A percentile compares a stretch with the other conserved stretches of the same genome.
phyloP scores from a whole-genome alignment of 352 stramenopile species.

The Phytophthora cajani region DNA sequence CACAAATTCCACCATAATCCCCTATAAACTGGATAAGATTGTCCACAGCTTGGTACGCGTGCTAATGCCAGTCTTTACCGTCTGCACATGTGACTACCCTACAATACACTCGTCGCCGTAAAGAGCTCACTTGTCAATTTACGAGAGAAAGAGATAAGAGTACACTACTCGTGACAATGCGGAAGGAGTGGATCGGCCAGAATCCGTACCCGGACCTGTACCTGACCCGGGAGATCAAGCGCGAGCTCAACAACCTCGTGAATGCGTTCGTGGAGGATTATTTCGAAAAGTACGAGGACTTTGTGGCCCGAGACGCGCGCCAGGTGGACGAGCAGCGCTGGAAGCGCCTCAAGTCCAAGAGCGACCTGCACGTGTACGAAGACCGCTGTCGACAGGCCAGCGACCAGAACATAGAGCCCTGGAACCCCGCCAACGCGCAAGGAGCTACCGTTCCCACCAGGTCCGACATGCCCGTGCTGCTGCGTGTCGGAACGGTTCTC shows the following conservation, averaged over 20 bases:
- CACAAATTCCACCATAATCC: background rate
- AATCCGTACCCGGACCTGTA: constrained; percentile 42
- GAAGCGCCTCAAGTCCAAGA: constrained; percentile 49
- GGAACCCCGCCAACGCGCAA: background rate
- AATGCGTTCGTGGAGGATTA: constrained; percentile 39
- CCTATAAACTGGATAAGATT: background rate
- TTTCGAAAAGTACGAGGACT: constrained; percentile 52
- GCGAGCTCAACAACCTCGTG: constrained; percentile 41
- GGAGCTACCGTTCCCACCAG: background rate
- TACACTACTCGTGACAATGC: constrained; percentile 11
- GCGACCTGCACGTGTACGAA: constrained; percentile 51
- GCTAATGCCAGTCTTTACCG: background rate
- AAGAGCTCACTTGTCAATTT: background rate
- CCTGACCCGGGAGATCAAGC: constrained; percentile 25
- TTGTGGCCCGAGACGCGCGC: constrained; percentile 28
- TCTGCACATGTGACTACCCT: background rate
- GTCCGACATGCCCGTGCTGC: constrained; percentile 21
- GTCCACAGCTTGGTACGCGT: background rate
- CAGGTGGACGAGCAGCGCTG: constrained; percentile 45
- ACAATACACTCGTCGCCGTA: background rate
- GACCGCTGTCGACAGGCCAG: constrained; percentile 23
- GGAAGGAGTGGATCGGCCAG: constrained; percentile 27
- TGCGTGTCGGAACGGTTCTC: constrained; percentile 28
- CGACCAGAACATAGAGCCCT: background rate
- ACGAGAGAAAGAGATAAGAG: background rate